Percentiles rank a stretch among this genome's conserved stretches.
phyloP scores from a whole-genome alignment of 2,329 filamentous ascomycete species.

The Aureobasidium subglaciale region DNA sequence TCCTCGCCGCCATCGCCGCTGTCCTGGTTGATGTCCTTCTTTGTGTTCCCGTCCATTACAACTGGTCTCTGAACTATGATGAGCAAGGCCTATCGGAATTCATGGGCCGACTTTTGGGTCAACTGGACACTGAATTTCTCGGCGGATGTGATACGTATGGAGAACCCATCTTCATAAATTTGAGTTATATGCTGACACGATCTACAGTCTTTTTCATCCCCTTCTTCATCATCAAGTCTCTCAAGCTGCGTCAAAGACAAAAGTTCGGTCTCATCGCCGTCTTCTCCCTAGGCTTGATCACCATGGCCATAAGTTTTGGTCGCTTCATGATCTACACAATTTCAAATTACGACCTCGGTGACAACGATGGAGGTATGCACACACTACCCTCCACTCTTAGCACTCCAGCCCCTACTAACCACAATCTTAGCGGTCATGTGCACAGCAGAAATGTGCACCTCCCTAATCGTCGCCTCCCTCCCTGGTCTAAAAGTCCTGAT shows the following conservation, averaged over 20 bases:
- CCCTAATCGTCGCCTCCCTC: not conserved
- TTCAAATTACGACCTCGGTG: not conserved
- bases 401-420: not conserved
- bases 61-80: constrained; percentile 6
- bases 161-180: not conserved
- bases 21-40: not conserved
- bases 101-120: not conserved
- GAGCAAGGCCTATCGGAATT: constrained; percentile 10
- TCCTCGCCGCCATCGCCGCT: not conserved
- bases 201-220: not conserved
- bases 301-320: constrained; percentile 10
- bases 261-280: constrained; percentile 5
- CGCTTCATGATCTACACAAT: constrained; percentile 6
- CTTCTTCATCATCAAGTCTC: constrained; percentile 1
- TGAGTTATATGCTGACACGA: not conserved
- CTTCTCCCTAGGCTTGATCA: constrained; percentile 4
- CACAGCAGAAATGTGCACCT: constrained; percentile 13
- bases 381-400: not conserved
- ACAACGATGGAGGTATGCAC: constrained; percentile 3
- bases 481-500: constrained; percentile 12
- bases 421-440: not conserved
- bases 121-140: constrained; percentile 2
- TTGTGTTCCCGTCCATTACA: not conserved
- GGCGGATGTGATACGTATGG: not conserved
- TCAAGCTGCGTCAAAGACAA: constrained; percentile 9